These are phyloP conservation scores for Fusarium temperatum DNA, from an alignment of 2,329 filamentous ascomycete genomes.

Conservation along the genomic window DNA sequence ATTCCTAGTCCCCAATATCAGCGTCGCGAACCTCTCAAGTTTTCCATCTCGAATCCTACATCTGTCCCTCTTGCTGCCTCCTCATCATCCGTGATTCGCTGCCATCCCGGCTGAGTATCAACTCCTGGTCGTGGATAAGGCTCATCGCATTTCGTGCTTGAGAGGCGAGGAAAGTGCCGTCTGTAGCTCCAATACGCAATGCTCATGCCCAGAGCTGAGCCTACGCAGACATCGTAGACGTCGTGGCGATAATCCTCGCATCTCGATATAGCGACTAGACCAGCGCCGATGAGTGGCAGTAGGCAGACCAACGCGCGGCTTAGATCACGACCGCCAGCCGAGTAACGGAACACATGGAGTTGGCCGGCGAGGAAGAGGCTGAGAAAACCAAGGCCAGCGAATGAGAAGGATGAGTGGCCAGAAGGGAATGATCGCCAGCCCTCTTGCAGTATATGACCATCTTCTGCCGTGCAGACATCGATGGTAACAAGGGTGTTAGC, in stretches of 20 bases:
- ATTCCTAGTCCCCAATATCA: slow-evolving; percentile 41
- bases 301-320: slow-evolving; percentile 66
- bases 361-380: slow-evolving; percentile 76
- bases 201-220: slow-evolving; percentile 66
- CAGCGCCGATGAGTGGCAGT: slow-evolving; percentile 67
- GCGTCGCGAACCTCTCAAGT: slow-evolving; percentile 37
- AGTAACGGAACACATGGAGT: slow-evolving; percentile 64
- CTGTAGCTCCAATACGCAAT: slow-evolving; percentile 74
- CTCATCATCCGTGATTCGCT: slow-evolving; percentile 64
- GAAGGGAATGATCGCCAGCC: slow-evolving; percentile 87
- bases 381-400: slow-evolving; percentile 80
- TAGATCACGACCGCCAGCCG: slow-evolving; percentile 59
- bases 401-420: slow-evolving; percentile 82
- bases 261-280: slow-evolving; percentile 74
- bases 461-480: slow-evolving; percentile 76
- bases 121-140: slow-evolving; percentile 62
- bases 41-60: slow-evolving; percentile 52
- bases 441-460: slow-evolving; percentile 77
- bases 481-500: slow-evolving; percentile 66
- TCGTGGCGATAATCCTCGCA: slow-evolving; percentile 78
- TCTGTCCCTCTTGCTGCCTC: slow-evolving; percentile 51
- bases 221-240: slow-evolving; percentile 73
- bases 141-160: slow-evolving; percentile 62
- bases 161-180: slow-evolving; percentile 68
- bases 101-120: slow-evolving; percentile 49